A percentile compares a stretch with the other conserved stretches of the same genome.
These are phyloP conservation scores for Cutaneotrichosporon spelunceum DNA, from an alignment of 1,284 basidiomycete species.

Conservation along the genomic window DNA sequence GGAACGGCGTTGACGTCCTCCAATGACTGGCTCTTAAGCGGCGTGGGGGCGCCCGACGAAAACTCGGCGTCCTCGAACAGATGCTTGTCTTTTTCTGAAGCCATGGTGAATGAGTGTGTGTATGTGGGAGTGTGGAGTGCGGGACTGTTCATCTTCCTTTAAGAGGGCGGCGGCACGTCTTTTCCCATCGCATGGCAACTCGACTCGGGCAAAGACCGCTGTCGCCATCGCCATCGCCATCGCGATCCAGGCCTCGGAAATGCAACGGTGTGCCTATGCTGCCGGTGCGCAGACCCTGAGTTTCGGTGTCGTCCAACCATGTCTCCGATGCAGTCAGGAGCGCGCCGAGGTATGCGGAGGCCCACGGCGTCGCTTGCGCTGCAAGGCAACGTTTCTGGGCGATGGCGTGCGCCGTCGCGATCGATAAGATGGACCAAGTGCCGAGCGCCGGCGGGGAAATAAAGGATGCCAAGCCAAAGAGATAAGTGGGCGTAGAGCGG, in stretches of 20 bases:
- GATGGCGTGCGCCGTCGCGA: constrained; percentile 3
- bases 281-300: background rate
- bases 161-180: background rate
- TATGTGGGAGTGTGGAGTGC: background rate
- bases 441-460: too few species aligned
- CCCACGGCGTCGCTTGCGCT: background rate
- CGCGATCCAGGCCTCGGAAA: background rate
- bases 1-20: background rate
- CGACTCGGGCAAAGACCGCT: too few species aligned
- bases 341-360: background rate
- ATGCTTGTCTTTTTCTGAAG: background rate
- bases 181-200: background rate
- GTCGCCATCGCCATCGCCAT: too few species aligned
- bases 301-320: background rate
- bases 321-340: background rate
- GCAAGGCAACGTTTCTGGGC: too few species aligned
- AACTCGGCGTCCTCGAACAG: background rate
- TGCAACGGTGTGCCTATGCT: background rate
- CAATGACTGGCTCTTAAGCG: background rate
- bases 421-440: background rate
- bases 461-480: too few species aligned
- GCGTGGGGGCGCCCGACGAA: constrained; percentile 5
- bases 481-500: too few species aligned
- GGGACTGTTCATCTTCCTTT: background rate
- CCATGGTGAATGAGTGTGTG: background rate